Base-by-base conservation (phyloP, 345 rosid species). In the Sisymbrium irio region DNA sequence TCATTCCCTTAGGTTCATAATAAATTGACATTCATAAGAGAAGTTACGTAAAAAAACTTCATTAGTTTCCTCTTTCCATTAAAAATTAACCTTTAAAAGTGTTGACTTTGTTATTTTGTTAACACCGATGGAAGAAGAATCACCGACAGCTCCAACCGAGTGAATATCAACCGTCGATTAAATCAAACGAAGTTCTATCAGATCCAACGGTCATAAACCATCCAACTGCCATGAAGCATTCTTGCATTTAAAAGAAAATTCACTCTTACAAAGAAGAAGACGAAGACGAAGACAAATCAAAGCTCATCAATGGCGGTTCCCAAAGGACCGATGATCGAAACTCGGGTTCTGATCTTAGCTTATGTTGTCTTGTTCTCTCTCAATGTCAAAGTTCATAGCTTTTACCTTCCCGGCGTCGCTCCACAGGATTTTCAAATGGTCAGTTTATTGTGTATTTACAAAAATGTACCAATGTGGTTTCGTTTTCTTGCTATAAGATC, bases 361-460 rank as follows among this genome's bases (percentile, higher is more conserved):
- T 47, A 63, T 27, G 25, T 27, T 6, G 0, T 46, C 42, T 65
- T 66, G 65, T 56, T 65, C 72, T 58, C 72, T 39, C 64, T 77
- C 70, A 37, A 28, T 50, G 42, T 55, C 40, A 67, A 59, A 35
- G 78, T 76, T 19, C 57, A 77, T 77, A 80, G 82, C 77, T 89
- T 89, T 72, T 89, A 89, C 70, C 91, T 89, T 60, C 96, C 96
- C 18, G 96, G 93, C 3, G 93, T 89, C 27, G 88, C 96, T 33
- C 96, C 96, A 25, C 73, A 77, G 66, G 93, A 87, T 66, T 89
- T 89, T 63, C 36, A 57, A 17, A 81, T 74, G 86, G 96, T 88
- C 53, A 30, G 71, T 22, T 45, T 41, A 20, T 25, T 32, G 14
- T 53, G 51, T 51, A 5, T 50, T 4, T 49, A 9, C 17, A 69